Percentiles rank a stretch among this genome's conserved stretches.
These are phyloP conservation scores for Saturnispora halmiae DNA, from an alignment of 805 yeast species.

Conservation along the genomic window DNA sequence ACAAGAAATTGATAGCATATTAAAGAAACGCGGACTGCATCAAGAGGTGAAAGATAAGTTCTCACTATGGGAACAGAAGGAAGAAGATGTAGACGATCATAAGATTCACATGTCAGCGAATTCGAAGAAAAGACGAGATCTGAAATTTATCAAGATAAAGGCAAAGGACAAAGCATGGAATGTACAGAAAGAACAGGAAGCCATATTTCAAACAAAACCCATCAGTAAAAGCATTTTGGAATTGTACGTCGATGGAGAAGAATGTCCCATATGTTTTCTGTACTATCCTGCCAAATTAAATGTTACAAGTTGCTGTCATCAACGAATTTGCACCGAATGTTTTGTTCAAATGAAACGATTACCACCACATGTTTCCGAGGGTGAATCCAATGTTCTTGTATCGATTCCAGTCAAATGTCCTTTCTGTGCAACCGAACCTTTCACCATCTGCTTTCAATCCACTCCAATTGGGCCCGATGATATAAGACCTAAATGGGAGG, in stretches of 20 bases:
- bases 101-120: conserved; percentile 43
- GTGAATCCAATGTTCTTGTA: conserved; percentile 53
- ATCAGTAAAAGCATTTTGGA: conserved; percentile 41
- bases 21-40: conserved; percentile 23
- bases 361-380: conserved; percentile 55
- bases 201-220: conserved; percentile 27
- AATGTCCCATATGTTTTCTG: conserved; percentile 92
- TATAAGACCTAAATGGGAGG: conserved; percentile 91
- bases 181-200: conserved; percentile 21
- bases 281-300: conserved; percentile 75
- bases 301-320: conserved; percentile 78
- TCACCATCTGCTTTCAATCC: conserved; percentile 62
- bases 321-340: conserved; percentile 92
- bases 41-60: conserved; percentile 24
- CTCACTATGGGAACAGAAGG: conserved; percentile 46
- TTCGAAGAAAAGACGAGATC: conserved; percentile 40
- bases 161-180: conserved; percentile 33
- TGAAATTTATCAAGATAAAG: conserved; percentile 33
- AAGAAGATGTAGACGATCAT: conserved; percentile 55
- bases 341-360: conserved; percentile 89
- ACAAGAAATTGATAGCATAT: conserved; percentile 47
- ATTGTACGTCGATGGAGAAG: conserved; percentile 60
- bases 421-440: conserved; percentile 73
- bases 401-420: conserved; percentile 91
- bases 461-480: conserved; percentile 38